Percentiles rank a stretch among this genome's conserved stretches.
These are phyloP conservation scores for Mortierella sp. DNA, from an alignment of 371 early-diverging fungal genomes.

Conservation along the genomic window DNA sequence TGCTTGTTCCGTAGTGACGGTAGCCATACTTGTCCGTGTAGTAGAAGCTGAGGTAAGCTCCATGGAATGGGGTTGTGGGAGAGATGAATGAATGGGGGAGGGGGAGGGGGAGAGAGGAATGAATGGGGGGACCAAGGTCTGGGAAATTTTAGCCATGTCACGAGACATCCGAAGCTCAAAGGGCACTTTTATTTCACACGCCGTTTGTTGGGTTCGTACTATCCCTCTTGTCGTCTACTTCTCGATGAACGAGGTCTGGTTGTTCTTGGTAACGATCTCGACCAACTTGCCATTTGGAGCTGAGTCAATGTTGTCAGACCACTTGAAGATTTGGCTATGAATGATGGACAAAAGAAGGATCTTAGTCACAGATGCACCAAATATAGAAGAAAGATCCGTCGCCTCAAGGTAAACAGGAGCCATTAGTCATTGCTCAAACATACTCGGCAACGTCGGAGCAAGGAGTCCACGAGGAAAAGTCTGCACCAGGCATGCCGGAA, in stretches of 20 bases:
- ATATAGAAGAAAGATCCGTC: not conserved
- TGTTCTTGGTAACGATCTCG: constrained; percentile 61
- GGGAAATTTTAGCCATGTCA: no score
- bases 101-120: no score
- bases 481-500: constrained; percentile 88
- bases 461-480: constrained; percentile 91
- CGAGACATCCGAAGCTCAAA: no score
- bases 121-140: no score
- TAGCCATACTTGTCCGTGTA: no score
- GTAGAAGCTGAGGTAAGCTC: no score
- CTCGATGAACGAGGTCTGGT: constrained; percentile 60
- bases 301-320: constrained; percentile 57
- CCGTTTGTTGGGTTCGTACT: no score
- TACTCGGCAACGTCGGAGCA: constrained; percentile 78
- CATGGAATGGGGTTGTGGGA: no score
- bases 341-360: not conserved
- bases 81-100: no score
- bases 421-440: constrained; percentile 30
- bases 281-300: constrained; percentile 67
- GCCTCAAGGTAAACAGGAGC: no score
- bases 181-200: no score
- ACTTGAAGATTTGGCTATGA: constrained; percentile 62
- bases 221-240: constrained; percentile 16
- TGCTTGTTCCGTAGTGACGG: no score
- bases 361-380: not conserved